Conservation (phyloP, 306 rosid genomes). For the Pachyrhizus erosus region DNA sequence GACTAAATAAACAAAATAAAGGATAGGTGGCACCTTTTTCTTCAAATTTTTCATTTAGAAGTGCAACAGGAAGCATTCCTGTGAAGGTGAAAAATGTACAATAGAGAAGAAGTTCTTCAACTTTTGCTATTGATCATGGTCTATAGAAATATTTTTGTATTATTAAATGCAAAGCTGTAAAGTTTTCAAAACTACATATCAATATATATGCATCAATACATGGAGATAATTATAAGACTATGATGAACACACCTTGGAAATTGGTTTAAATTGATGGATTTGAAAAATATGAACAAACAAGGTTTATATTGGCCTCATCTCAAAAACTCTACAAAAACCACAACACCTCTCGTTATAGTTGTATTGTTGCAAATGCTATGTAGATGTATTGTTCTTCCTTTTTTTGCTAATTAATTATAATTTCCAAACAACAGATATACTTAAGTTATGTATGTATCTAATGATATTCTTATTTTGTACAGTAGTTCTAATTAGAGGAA, state of each 20-base stretch:
- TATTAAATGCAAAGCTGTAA: background rate
- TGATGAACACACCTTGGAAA: background rate
- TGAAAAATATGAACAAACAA: background rate
- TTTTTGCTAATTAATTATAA: background rate
- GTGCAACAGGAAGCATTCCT: background rate
- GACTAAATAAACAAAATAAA: background rate
- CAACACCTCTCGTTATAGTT: too few species aligned
- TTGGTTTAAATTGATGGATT: background rate
- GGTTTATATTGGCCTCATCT: background rate
- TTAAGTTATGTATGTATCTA: background rate
- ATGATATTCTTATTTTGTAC: too few species aligned
- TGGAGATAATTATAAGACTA: background rate
- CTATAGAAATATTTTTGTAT: background rate
- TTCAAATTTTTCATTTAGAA: background rate
- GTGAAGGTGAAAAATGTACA: background rate
- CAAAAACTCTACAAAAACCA: too few species aligned
- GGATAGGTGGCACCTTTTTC: background rate
- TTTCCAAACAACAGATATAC: background rate
- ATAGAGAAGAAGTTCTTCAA: background rate
- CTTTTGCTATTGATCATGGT: background rate
- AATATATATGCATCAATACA: background rate
- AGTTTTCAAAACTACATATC: background rate
- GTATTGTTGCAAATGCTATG: too few species aligned
- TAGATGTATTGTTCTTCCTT: background rate
- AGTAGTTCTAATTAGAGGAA: too few species aligned